Evolutionary conservation across 495 filamentous ascomycete species (phyloP), one percentile per base, ranked within the genome.

Genomic region (Penicillium antarcticum): DNA sequence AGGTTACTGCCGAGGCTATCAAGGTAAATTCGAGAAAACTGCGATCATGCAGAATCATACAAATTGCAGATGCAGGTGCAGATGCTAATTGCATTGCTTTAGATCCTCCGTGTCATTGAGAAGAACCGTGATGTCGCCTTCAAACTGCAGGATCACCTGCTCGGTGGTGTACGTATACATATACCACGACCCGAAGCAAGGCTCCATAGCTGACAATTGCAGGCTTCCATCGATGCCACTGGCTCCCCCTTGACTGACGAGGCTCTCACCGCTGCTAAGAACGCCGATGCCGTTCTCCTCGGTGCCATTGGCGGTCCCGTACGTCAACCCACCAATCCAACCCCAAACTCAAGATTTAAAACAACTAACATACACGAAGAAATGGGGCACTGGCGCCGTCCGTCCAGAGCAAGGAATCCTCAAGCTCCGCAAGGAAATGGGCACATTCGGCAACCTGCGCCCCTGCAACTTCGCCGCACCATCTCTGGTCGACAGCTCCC

Each of bases 381-480:
- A 98, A 92, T 98, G 95, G 90, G 94, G 94, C 48, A 91, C 88
- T 4, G 89, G 90, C 55, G 66, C 81, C 45, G 87, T 97, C 51
- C 88, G 94, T 42, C 94, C 94, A 5, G 94, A 98, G 65, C 92
- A 97, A 73, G 94, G 94, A 51, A 81, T 98, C 66, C 87, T 98
- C 46, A 81, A 79, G 56, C 88, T 98, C 39, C 91, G 94, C 77
- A 97, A 95, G 70, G 87, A 96, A 69, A 87, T 98, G 79, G 77
- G 80, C 64, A 89, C 94, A 58, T 98, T 94, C 75, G 94, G 92
- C 58, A 98, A 98, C 82, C 87, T 98, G 41, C 91, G 94, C 4
- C 94, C 94, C 5, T 98, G 94, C 83, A 92, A 86, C 80, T 98
- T 98, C 78, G 89, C 92, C 34, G 89, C 92, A 21, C 88, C 92